phyloP scores from a whole-genome alignment of 1,284 basidiomycete genomes.

The Polyporus tsugae region DNA sequence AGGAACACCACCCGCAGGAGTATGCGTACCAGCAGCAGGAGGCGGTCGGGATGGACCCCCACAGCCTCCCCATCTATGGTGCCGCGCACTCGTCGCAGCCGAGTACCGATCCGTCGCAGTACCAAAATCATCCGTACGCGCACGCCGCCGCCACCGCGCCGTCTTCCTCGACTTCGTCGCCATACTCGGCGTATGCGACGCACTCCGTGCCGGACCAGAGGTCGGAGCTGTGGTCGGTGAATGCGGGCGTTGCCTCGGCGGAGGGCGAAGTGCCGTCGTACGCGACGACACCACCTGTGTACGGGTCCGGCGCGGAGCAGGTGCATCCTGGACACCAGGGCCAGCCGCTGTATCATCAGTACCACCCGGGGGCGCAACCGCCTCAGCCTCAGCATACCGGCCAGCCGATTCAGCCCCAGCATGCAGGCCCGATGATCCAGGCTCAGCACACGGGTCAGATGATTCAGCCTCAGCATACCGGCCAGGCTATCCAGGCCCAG shows the following conservation, averaged over 20 bases:
- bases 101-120: slow-evolving; percentile 1
- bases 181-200: slow-evolving; percentile 15
- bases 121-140: slow-evolving; percentile 18
- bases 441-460: neutral
- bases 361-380: neutral
- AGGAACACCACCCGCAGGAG: slow-evolving; percentile 11
- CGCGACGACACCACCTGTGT: slow-evolving; percentile 13
- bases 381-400: slow-evolving; percentile 14
- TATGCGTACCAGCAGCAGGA: slow-evolving; percentile 20
- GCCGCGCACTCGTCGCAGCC: slow-evolving; percentile 21
- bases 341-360: neutral
- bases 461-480: neutral
- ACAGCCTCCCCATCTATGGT: slow-evolving; percentile 32
- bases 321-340: slow-evolving; percentile 14
- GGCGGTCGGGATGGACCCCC: neutral
- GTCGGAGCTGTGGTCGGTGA: slow-evolving; percentile 31
- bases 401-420: neutral
- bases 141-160: slow-evolving; percentile 7
- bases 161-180: slow-evolving; percentile 2
- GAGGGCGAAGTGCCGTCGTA: slow-evolving; percentile 15
- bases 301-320: neutral
- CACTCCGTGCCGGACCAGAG: slow-evolving; percentile 23
- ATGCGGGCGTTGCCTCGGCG: slow-evolving; percentile 1
- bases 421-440: neutral
- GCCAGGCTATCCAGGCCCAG: neutral